Percentiles rank a stretch among this genome's conserved stretches.
phyloP scores from a whole-genome alignment of 768 basidiomycete genomes.

The Tulasnella sp. region DNA sequence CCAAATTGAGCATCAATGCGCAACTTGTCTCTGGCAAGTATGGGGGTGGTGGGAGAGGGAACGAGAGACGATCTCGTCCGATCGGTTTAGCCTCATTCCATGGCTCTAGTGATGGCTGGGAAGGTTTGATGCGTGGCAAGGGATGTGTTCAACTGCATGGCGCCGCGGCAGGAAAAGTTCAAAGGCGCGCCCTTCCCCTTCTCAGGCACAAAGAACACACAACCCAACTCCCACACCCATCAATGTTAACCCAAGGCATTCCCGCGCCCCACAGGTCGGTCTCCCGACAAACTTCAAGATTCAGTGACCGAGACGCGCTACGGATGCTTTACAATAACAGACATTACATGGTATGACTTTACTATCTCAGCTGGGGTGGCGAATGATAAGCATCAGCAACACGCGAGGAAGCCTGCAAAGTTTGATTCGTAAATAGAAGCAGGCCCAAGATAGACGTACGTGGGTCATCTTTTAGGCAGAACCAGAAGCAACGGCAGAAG shows the following conservation, averaged over 20 bases:
- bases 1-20: neutral
- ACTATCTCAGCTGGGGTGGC: neutral
- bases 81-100: neutral
- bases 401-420: neutral
- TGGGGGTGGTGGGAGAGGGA: neutral
- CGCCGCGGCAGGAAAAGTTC: neutral
- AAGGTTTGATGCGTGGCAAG: neutral
- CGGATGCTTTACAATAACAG: neutral
- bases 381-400: neutral
- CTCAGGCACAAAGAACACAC: neutral
- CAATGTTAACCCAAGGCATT: neutral
- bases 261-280: neutral
- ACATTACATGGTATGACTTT: neutral
- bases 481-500: neutral
- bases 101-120: neutral
- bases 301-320: neutral
- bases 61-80: neutral
- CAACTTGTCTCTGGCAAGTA: neutral
- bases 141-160: neutral
- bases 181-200: neutral
- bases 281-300: neutral
- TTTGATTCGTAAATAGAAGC: neutral
- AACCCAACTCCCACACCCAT: neutral
- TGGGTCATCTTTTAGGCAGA: neutral
- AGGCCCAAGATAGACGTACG: neutral